phyloP scores from a whole-genome alignment of 2,329 filamentous ascomycete genomes.

The Exophiala calicioides region DNA sequence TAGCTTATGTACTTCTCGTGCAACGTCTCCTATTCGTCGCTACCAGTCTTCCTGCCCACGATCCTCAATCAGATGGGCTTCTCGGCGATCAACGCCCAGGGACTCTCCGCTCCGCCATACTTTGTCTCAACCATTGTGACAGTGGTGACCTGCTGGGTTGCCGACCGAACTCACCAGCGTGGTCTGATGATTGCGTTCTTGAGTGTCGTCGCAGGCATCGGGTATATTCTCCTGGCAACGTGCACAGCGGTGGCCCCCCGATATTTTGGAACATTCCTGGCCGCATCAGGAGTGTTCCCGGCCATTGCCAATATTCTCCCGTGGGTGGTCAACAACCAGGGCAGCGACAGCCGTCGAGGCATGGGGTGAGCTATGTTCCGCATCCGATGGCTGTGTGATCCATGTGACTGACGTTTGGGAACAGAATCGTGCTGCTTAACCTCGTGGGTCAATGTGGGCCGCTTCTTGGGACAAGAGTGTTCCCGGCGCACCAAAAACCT shows the following conservation, averaged over 20 bases:
- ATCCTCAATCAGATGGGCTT: slow-evolving; percentile 69
- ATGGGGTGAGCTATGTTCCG: slow-evolving; percentile 17
- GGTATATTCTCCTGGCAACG: slow-evolving; percentile 66
- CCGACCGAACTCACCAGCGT: slow-evolving; percentile 66
- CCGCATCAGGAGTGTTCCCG: slow-evolving; percentile 65
- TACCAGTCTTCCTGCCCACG: slow-evolving; percentile 66
- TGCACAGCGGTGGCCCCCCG: slow-evolving; percentile 51
- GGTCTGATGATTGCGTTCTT: slow-evolving; percentile 60
- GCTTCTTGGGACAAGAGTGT: slow-evolving; percentile 65
- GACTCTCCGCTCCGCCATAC: slow-evolving; percentile 70
- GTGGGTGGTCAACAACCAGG: slow-evolving; percentile 57
- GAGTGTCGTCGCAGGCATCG: slow-evolving; percentile 59
- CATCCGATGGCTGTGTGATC: background rate
- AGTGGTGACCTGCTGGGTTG: slow-evolving; percentile 62
- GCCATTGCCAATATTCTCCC: slow-evolving; percentile 70
- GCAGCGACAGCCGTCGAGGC: slow-evolving; percentile 25
- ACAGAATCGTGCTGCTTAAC: slow-evolving; percentile 63
- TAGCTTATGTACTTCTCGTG: slow-evolving; percentile 58
- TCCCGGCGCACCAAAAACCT: slow-evolving; percentile 60
- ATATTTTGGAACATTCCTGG: slow-evolving; percentile 57
- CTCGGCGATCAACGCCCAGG: slow-evolving; percentile 66
- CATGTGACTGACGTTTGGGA: background rate
- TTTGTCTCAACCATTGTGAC: slow-evolving; percentile 66
- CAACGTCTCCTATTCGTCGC: slow-evolving; percentile 65
- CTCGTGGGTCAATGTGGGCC: slow-evolving; percentile 79